phyloP scores from a whole-genome alignment of 495 filamentous ascomycete genomes.

The Choiromyces venosus region DNA sequence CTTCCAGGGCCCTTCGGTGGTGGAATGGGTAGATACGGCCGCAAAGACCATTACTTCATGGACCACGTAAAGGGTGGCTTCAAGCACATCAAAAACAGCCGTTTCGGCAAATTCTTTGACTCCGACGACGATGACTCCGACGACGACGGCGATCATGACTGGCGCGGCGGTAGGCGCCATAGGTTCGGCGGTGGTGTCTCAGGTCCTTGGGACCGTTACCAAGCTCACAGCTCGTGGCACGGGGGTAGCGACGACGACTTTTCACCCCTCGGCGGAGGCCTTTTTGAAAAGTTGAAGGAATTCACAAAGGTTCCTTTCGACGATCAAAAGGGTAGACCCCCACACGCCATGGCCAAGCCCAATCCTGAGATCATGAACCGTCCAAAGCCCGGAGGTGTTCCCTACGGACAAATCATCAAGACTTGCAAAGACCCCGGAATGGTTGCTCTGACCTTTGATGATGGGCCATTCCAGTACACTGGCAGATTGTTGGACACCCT shows the following conservation, averaged over 20 bases:
- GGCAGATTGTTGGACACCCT: slow-evolving; percentile 60
- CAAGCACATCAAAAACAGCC: background rate
- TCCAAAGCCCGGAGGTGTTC: slow-evolving; percentile 27
- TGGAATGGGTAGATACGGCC: background rate
- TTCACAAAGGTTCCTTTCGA: background rate
- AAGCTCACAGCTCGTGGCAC: background rate
- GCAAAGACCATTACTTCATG: background rate
- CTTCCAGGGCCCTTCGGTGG: background rate
- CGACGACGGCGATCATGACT: background rate
- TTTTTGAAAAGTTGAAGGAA: background rate
- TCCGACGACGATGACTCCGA: background rate
- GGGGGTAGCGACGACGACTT: background rate
- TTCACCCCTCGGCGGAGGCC: background rate
- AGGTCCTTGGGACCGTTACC: background rate
- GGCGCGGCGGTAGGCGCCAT: background rate
- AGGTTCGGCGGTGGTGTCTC: background rate
- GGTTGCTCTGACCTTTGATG: slow-evolving; percentile 52
- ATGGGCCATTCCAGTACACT: slow-evolving; percentile 49
- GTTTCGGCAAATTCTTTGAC: background rate
- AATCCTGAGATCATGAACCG: slow-evolving; percentile 6
- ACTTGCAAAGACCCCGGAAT: slow-evolving; percentile 52
- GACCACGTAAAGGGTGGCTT: background rate
- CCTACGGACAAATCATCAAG: slow-evolving; percentile 48
- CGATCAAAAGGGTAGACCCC: background rate
- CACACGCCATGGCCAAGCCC: background rate